A percentile compares a stretch with the other conserved stretches of the same genome.
phyloP scores from a whole-genome alignment of 306 rosid genomes.

The Sophora flavescens region DNA sequence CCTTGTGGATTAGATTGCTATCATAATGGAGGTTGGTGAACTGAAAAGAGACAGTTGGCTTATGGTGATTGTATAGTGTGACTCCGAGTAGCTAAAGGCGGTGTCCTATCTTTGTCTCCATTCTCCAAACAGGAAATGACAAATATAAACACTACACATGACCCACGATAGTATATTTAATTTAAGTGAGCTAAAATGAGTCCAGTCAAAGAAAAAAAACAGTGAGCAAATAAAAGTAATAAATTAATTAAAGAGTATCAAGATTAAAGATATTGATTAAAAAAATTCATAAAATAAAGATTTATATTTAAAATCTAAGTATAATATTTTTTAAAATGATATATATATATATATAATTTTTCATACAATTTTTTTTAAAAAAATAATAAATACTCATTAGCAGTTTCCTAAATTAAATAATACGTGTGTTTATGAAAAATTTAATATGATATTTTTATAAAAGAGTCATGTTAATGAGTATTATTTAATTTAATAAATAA shows the following conservation, averaged over 20 bases:
- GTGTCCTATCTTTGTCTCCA: background rate
- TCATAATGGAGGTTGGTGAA: background rate
- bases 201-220: too few species aligned
- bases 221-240: too few species aligned
- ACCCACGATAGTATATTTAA: background rate
- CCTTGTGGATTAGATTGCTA: background rate
- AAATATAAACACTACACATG: background rate
- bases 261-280: too few species aligned
- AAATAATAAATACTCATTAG: too few species aligned
- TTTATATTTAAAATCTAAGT: too few species aligned
- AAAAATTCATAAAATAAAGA: too few species aligned
- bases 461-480: background rate
- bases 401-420: background rate
- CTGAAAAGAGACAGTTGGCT: conserved; percentile 21
- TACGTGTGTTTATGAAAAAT: background rate
- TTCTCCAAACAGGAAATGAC: background rate
- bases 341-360: too few species aligned
- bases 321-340: too few species aligned
- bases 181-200: background rate
- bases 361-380: too few species aligned
- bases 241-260: too few species aligned
- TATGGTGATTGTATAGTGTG: conserved; percentile 1
- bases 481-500: too few species aligned
- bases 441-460: background rate
- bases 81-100: conserved; percentile 2